Evolutionary conservation across 768 basidiomycete species (phyloP), one percentile per base, ranked within the genome.

Genomic region (Kwoniella dejecticola): DNA sequence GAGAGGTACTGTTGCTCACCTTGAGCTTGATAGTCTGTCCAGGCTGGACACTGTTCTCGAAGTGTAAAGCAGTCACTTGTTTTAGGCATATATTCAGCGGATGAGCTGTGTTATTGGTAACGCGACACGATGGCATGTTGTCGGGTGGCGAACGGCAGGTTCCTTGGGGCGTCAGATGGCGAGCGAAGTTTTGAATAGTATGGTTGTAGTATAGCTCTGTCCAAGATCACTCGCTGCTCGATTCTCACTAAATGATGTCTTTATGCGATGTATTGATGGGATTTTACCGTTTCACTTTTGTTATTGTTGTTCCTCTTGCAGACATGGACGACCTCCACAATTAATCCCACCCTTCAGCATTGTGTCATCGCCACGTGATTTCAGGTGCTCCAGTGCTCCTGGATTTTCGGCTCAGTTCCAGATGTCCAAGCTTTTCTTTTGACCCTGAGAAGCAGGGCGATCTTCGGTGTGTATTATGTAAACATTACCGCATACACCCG

Each of bases 21-120:
- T 55, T 56, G 63, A 76, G 66, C 56, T 76, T 76, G 54, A 76
- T 66, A 2, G 70, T 70, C 47, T 72, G 69, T 4, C 72, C 74
- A 6, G 74, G 68, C 33, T 63, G 49, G 1, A 76, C 75, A 67
- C 65, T 46, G 46, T 76, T 76, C 67, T 76, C 72, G 44, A 76
- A 76, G 55, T 76, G 72, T 21, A 76, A 50, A 3, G 75, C 75
- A 30, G 75, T 74, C 52, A 76, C 72, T 52, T 74, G 75, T 44
- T 76, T 76, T 53, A 76, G 55, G 60, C 72, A 67, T 60, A 76
- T 68, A 59, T 76, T 76, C 48, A 76, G 67, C 7, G 66, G 62
- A 17, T 63, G 60, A 11, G 61, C 17, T 2, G 75, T 76, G 40
- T 68, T 63, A 44, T 76, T 76, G 6, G 70, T 72, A 10, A 76